Conservation (phyloP, 2,329 filamentous ascomycete genomes). For the Phialophora expanda region DNA sequence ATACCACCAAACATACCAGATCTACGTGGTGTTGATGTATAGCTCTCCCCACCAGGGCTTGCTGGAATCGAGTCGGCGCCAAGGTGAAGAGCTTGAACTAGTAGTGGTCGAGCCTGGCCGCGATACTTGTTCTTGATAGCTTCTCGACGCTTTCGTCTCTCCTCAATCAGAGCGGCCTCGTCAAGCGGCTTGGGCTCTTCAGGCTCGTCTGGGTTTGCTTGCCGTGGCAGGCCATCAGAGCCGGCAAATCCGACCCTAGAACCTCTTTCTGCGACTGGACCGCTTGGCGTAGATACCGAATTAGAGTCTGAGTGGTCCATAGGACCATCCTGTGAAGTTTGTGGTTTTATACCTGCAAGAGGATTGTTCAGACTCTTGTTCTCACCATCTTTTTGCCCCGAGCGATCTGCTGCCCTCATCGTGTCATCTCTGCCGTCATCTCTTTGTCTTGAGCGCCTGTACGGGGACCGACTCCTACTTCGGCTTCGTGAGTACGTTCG, state of each 20-base stretch:
- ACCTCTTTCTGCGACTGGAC: neutral
- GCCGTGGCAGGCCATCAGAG: conserved; percentile 27
- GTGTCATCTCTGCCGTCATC: conserved; percentile 38
- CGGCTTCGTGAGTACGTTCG: conserved; percentile 50
- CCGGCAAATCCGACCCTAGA: conserved; percentile 10
- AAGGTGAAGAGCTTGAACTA: conserved; percentile 74
- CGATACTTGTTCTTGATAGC: conserved; percentile 83
- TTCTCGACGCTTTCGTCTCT: conserved; percentile 81
- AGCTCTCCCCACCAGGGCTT: conserved; percentile 54
- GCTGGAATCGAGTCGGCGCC: conserved; percentile 63
- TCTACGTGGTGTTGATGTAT: conserved; percentile 32
- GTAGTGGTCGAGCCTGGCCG: conserved; percentile 70
- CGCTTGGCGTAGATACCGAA: conserved; percentile 4
- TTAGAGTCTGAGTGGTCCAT: neutral
- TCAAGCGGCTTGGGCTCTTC: conserved; percentile 68
- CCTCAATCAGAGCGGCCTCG: conserved; percentile 82
- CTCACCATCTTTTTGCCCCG: conserved; percentile 54
- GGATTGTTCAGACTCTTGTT: conserved; percentile 5
- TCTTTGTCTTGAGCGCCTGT: conserved; percentile 41
- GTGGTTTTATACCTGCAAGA: neutral
- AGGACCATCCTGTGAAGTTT: neutral
- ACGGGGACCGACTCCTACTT: conserved; percentile 50
- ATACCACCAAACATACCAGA: conserved; percentile 49
- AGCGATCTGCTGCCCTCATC: conserved; percentile 54
- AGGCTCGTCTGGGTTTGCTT: conserved; percentile 40